Evolutionary conservation across 75 land plant genomes (phyloP), one percentile per base, ranked within the genome.

Genomic region (Cunninghamia lanceolata): DNA sequence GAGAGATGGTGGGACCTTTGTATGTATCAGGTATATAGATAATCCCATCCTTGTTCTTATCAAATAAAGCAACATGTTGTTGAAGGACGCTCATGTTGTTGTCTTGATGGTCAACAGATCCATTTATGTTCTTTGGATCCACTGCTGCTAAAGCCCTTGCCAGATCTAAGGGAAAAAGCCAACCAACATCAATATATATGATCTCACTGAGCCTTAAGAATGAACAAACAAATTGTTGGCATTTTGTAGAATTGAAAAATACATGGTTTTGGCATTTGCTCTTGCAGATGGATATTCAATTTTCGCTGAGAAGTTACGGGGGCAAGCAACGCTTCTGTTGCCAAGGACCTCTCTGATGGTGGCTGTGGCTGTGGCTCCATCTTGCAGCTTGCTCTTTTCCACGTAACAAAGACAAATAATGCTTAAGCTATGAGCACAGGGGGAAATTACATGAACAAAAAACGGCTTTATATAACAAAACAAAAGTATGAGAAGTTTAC

Each of bases 1-100:
- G 14, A 84, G 21, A 45, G 10, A 43, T 42, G 8, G 1, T 13
- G 19, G 3, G 38, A 95, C 97, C 97, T 59, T 77, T 32, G 82
- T 88, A 94, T 63, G 97, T 93, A 40, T 95, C 97, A 90, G 80
- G 93, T n/a, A n/a, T n/a, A 73, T 93, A 92, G 42, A 94, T 74
- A 52, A 93, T 87, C 38, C 95, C 96, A 77, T 94, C 91, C 8
- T 87, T 86, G 47, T 94, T 88, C 16, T 82, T 83, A 84, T 94
- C 96, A 75, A 94, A 94, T 87, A 94, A 94, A 21, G 88, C 82
- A 9, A 89, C 92, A 77, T 94, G 96, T 75, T 91, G 91, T 85
- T 89, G 92, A 25, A 94, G 87, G 50, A 87, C 88, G 38, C 74
- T 63, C 68, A 63, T 63, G 30, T 83, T 45, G 9, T 86, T 46